Conservation (phyloP, 345 rosid genomes). For the Lagerstroemia speciosa region DNA sequence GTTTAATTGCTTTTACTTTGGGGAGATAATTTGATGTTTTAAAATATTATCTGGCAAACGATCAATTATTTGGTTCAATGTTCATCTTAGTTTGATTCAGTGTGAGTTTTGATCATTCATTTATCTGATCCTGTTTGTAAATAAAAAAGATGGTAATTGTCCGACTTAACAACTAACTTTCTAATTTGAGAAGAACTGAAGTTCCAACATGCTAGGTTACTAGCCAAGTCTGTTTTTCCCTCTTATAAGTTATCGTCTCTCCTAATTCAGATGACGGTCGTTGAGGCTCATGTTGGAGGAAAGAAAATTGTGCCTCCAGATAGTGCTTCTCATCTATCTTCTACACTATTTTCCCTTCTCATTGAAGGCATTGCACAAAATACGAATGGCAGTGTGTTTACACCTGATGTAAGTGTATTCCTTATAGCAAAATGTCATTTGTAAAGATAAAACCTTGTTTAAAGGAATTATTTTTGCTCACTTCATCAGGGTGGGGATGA, state of each 20-base stretch:
- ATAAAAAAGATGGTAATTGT: not conserved
- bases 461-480: not conserved
- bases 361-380: constrained; percentile 70
- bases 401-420: constrained; percentile 42
- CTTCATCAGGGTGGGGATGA: constrained; percentile 51
- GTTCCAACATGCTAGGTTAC: not conserved
- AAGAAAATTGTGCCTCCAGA: constrained; percentile 37
- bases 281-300: constrained; percentile 61
- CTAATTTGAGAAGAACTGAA: not conserved
- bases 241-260: not conserved
- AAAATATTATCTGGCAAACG: not conserved
- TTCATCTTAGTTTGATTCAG: not conserved
- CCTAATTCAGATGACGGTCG: constrained; percentile 73
- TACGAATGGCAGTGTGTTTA: constrained; percentile 71
- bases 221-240: not conserved
- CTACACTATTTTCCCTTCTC: constrained; percentile 38
- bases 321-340: constrained; percentile 36
- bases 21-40: not conserved
- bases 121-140: not conserved
- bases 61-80: not conserved
- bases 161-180: not conserved
- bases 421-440: not conserved
- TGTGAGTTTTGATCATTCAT: not conserved
- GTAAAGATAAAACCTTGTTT: not conserved
- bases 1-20: not conserved